Conservation (phyloP, 441 rosid genomes). For the Omphalea diandra region DNA sequence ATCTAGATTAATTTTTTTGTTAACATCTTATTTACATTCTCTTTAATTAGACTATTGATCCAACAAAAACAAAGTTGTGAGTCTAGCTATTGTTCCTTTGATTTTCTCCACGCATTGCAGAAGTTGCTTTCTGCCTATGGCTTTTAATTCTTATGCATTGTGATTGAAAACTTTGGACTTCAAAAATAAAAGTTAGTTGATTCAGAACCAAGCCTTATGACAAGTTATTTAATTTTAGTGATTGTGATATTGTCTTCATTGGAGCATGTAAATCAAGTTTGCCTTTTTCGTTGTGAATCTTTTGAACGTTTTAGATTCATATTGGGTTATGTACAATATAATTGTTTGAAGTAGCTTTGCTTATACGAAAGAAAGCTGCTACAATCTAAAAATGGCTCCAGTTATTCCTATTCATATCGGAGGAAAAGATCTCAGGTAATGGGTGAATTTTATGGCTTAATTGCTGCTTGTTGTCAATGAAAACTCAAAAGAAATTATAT, state of each 20-base stretch:
- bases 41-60: not conserved
- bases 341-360: constrained; percentile 70
- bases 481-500: not conserved
- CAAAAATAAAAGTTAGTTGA: too few relatives aligned
- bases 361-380: constrained; percentile 93
- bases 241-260: constrained; percentile 5
- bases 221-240: not conserved
- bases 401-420: constrained; percentile 78
- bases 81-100: not conserved
- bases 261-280: not conserved
- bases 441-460: constrained; percentile 15
- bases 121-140: not conserved
- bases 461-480: not conserved
- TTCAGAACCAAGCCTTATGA: too few relatives aligned
- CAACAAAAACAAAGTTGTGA: not conserved
- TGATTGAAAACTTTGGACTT: too few relatives aligned
- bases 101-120: too few relatives aligned
- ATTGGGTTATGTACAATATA: constrained; percentile 4
- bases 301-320: not conserved
- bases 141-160: not conserved
- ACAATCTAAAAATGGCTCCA: constrained; percentile 89
- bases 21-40: not conserved
- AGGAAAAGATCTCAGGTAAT: constrained; percentile 98
- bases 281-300: too few relatives aligned
- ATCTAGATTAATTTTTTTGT: not conserved